Percentiles rank a stretch among this genome's conserved stretches.
These are phyloP conservation scores for Penicillium italicum DNA, from an alignment of 2,329 filamentous ascomycete genomes.

Conservation along the genomic window DNA sequence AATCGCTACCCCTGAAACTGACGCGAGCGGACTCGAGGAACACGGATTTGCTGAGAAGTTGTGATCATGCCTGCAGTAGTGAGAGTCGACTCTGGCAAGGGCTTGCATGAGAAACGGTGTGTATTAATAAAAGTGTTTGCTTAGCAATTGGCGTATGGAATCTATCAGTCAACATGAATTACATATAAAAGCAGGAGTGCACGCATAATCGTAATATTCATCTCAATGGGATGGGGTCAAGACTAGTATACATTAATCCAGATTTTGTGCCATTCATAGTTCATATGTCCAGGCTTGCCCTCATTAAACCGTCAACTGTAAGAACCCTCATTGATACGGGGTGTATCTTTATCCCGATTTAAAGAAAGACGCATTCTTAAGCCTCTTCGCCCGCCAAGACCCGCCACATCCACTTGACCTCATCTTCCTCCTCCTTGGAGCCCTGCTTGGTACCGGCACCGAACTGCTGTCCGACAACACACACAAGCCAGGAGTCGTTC, in stretches of 20 bases:
- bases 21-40: slow-evolving; percentile 51
- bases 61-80: not conserved
- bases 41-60: slow-evolving; percentile 55
- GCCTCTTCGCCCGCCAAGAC: slow-evolving; percentile 31
- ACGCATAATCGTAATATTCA: slow-evolving; percentile 13
- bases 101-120: slow-evolving; percentile 4
- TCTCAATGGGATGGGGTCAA: slow-evolving; percentile 16
- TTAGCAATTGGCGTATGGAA: not conserved
- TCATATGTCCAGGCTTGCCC: slow-evolving; percentile 7
- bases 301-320: slow-evolving; percentile 1
- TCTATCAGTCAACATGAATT: not conserved
- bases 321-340: not conserved
- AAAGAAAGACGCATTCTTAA: not conserved
- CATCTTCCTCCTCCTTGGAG: slow-evolving; percentile 38
- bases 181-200: not conserved
- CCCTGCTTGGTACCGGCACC: slow-evolving; percentile 40
- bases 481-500: slow-evolving; percentile 80
- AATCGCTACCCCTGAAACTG: slow-evolving; percentile 50
- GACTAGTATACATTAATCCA: slow-evolving; percentile 23
- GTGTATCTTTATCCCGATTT: slow-evolving; percentile 11
- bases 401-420: slow-evolving; percentile 41
- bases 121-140: slow-evolving; percentile 1
- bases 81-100: not conserved
- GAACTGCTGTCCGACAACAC: slow-evolving; percentile 53
- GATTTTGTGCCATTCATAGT: slow-evolving; percentile 17